phyloP scores from a whole-genome alignment of 495 filamentous ascomycete genomes.

The Cairneyella variabilis region DNA sequence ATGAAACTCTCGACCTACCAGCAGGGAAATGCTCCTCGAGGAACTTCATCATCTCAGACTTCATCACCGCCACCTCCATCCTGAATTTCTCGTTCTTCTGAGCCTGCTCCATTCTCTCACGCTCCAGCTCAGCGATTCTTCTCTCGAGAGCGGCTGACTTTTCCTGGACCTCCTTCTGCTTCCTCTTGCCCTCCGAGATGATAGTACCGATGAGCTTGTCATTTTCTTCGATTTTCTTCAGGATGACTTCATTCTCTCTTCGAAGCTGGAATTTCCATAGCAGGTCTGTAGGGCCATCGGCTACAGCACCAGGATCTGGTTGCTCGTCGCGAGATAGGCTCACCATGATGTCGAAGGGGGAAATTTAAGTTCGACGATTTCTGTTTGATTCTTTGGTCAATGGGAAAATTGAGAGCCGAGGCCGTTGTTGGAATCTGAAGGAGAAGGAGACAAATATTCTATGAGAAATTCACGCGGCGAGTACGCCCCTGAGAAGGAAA shows the following conservation, averaged over 20 bases:
- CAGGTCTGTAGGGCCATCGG: constrained; percentile 4
- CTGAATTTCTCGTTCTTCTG: not conserved
- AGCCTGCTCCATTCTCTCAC: not conserved
- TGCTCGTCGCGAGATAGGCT: not conserved
- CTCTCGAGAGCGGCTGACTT: constrained; percentile 4
- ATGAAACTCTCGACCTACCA: no score
- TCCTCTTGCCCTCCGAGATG: not conserved
- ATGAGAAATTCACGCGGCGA: no score
- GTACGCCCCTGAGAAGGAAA: no score
- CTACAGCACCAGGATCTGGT: not conserved
- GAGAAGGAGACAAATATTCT: no score
- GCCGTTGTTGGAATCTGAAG: no score
- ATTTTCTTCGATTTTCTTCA: constrained; percentile 5
- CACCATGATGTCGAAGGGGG: no score
- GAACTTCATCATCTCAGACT: not conserved
- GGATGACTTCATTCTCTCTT: constrained; percentile 18
- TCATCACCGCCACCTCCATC: constrained; percentile 4
- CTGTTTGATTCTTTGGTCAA: no score
- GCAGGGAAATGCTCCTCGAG: not conserved
- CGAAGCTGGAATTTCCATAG: constrained; percentile 23
- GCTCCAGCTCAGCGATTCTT: not conserved
- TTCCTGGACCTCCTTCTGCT: constrained; percentile 2
- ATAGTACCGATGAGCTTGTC: not conserved
- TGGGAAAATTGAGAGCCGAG: no score
- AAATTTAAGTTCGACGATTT: no score